Conservation (phyloP, 208 protist species). For the Leishmania amazonensis region DNA sequence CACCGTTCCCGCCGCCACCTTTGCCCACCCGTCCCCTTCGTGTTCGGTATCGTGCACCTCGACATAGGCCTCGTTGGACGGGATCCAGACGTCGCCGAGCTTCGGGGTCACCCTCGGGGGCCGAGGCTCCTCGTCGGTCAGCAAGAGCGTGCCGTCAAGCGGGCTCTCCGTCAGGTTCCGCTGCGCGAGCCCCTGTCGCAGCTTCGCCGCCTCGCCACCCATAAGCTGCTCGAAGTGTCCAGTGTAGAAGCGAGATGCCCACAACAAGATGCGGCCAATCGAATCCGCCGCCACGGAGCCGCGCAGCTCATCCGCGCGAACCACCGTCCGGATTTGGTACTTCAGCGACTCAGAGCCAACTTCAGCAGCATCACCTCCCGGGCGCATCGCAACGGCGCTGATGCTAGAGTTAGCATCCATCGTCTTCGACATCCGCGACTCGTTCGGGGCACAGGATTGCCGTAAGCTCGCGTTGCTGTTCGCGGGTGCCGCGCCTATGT, state of each 20-base stretch:
- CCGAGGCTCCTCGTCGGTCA: constrained; percentile 29
- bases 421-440: neutral
- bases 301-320: constrained; percentile 37
- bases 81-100: constrained; percentile 47
- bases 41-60: neutral
- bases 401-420: neutral
- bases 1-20: constrained; percentile 36
- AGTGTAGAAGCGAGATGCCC: constrained; percentile 47
- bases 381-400: too few species aligned
- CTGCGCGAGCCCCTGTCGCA: constrained; percentile 48
- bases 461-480: neutral
- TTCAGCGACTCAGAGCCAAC: constrained; percentile 1
- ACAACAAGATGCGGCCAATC: constrained; percentile 44
- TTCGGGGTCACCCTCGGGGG: constrained; percentile 7
- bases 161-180: constrained; percentile 42
- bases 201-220: constrained; percentile 37
- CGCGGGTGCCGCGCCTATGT: neutral
- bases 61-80: constrained; percentile 36
- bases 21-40: constrained; percentile 9
- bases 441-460: neutral
- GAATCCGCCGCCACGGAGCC: constrained; percentile 33
- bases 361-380: neutral
- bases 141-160: constrained; percentile 30
- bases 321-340: constrained; percentile 35
- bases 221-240: constrained; percentile 30